A percentile compares a stretch with the other conserved stretches of the same genome.
Conservation (phyloP, 192 early-diverging fungal species). For the Haplosporangium gracile region DNA sequence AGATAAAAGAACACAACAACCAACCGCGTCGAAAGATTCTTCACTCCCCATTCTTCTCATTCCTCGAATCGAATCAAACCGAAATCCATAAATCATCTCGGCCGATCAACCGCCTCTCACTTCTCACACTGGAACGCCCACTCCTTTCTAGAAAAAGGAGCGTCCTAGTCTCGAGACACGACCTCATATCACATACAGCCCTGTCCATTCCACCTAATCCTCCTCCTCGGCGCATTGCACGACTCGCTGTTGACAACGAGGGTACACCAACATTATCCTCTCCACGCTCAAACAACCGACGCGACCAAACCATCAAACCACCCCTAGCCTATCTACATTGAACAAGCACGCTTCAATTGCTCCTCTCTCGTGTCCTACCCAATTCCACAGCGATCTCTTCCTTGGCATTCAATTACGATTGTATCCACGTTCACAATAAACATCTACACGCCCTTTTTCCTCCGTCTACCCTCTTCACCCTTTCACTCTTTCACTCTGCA, state of each 20-base stretch:
- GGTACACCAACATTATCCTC: background rate
- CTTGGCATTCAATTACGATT: too few species aligned
- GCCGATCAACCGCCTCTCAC: background rate
- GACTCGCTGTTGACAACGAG: too few species aligned
- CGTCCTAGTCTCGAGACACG: too few species aligned
- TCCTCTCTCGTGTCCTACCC: too few species aligned
- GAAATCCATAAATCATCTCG: background rate
- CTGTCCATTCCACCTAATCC: background rate
- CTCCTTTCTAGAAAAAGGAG: background rate
- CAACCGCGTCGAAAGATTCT: background rate
- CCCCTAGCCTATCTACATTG: too few species aligned
- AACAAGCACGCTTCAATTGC: too few species aligned
- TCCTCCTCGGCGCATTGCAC: too few species aligned
- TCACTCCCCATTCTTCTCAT: conserved; percentile 7
- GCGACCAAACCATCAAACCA: too few species aligned
- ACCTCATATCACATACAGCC: too few species aligned
- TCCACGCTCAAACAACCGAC: background rate
- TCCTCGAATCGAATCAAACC: background rate
- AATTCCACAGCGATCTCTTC: too few species aligned
- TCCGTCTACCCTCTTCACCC: conserved; percentile 1
- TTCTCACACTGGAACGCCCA: background rate
- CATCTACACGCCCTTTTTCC: background rate
- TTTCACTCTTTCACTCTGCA: background rate
- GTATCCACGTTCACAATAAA: too few species aligned
- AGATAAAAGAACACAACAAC: background rate